Base-by-base conservation (phyloP, 495 filamentous ascomycete species). In the Tuber magnatum region DNA sequence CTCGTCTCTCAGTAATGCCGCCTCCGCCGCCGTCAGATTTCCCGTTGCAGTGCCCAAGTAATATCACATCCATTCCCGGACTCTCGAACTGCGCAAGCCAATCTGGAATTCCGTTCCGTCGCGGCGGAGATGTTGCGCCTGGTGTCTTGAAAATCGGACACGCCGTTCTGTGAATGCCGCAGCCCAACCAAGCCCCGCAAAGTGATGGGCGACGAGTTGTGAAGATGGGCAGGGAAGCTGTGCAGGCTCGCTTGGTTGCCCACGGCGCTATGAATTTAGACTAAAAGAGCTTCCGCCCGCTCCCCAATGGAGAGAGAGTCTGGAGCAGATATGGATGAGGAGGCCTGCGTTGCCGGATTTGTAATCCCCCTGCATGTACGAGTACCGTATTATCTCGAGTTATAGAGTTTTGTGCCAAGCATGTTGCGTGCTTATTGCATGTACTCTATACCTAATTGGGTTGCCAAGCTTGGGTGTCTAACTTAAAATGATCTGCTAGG, bases 241-340 rank as follows among this genome's bases (percentile, higher is more conserved):
- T 90, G 89, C 80, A 98, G 97, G 77, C 91, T 94, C 24, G 90
- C 90, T 83, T 96, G 93, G 68, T 91, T 91, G 41, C 94, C 94
- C 89, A 94, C 92, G 85, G 97, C 97, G 68, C 94, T 94, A 84
- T 97, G 94, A 78, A 98, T 90, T 81, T 93, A 97, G 39, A 98
- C 84, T 16, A 97, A 79, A 1, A 97, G 86, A 98, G 85, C 44
- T 84, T 91, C 74, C 93, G 68, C 41, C n/a, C n/a, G n/a, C 70
- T 75, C 28, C 22, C 46, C 7, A 22, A 0, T 8, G 46, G 18
- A 20, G n/a, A 9, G 5, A 51, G 22, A 48, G 46, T 24, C 46
- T 8, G 46, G 7, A 24, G 7, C 6, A 18, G 6, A 9, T 51
- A n/a, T 51, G 22, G 22, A 51, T 20, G 46, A 8, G 22, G 46